phyloP scores from a whole-genome alignment of 495 filamentous ascomycete genomes.

The Tuber indicum region DNA sequence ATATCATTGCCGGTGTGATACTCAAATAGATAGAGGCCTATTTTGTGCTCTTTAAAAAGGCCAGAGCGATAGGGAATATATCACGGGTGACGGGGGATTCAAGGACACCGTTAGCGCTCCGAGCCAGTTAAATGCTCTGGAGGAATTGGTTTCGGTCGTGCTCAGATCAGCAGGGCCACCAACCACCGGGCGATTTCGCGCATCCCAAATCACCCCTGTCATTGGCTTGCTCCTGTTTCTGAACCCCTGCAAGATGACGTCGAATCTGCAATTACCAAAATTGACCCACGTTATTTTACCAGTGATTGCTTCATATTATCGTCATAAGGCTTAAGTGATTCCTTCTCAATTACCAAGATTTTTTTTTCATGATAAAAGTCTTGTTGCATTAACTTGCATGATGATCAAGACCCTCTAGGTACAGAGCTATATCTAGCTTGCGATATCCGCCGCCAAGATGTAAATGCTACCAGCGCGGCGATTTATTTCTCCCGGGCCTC shows the following conservation, averaged over 20 bases:
- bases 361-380: not conserved
- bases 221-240: not conserved
- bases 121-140: not conserved
- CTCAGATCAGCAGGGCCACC: not conserved
- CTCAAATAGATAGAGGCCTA: not conserved
- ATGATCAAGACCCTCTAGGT: not conserved
- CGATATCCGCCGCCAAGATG: not conserved
- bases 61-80: not conserved
- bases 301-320: slow-evolving; percentile 27
- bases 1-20: not conserved
- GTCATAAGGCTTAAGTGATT: slow-evolving; percentile 19
- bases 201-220: not conserved
- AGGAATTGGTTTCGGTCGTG: not conserved
- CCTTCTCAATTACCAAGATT: not conserved
- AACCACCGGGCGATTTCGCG: not conserved
- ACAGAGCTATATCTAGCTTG: not conserved
- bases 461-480: not conserved
- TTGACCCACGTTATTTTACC: not conserved
- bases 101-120: not conserved
- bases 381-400: not conserved
- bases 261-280: not conserved
- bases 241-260: not conserved
- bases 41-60: not conserved
- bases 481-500: not conserved
- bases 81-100: not conserved